Percentiles rank a stretch among this genome's conserved stretches.
Evolutionary conservation across 1,284 basidiomycete species (phyloP).

Genomic region (Apiotrichum laibachii): DNA sequence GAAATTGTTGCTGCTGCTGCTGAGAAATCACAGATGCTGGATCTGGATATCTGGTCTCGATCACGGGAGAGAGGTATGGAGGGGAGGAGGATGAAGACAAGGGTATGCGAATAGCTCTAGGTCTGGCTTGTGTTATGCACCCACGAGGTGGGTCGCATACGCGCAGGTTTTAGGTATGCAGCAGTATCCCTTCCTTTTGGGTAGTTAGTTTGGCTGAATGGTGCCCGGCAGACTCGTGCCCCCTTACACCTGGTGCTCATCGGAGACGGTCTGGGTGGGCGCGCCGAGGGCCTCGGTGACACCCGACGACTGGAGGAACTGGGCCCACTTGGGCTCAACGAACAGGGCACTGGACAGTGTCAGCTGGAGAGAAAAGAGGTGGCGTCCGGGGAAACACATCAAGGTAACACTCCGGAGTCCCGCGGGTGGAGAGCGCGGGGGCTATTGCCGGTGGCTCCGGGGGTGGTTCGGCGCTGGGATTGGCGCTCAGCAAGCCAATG

Average conservation of each 20-base stretch:
- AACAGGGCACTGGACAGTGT: slow-evolving; percentile 63
- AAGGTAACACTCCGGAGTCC: not conserved
- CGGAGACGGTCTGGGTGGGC: slow-evolving; percentile 10
- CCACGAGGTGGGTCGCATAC: too few relatives aligned
- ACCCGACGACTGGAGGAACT: slow-evolving; percentile 59
- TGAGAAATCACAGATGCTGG: too few relatives aligned
- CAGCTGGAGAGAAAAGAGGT: not conserved
- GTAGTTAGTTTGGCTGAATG: not conserved
- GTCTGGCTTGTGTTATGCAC: too few relatives aligned
- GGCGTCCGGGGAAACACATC: not conserved
- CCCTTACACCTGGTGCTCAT: slow-evolving; percentile 7
- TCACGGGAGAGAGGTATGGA: too few relatives aligned
- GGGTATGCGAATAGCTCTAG: too few relatives aligned
- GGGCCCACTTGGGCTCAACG: slow-evolving; percentile 79
- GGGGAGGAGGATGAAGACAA: too few relatives aligned
- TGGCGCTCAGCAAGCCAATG: not conserved
- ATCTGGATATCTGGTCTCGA: too few relatives aligned
- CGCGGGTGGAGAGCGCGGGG: not conserved
- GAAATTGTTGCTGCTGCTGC: too few relatives aligned
- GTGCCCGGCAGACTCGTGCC: too few relatives aligned
- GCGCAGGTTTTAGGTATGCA: too few relatives aligned
- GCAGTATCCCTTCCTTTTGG: not conserved
- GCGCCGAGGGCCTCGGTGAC: slow-evolving; percentile 47
- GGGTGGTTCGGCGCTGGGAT: not conserved
- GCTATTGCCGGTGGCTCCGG: not conserved